Evolutionary conservation across 1,139 yeast species (phyloP).

Genomic region (Ogataea hybrid): DNA sequence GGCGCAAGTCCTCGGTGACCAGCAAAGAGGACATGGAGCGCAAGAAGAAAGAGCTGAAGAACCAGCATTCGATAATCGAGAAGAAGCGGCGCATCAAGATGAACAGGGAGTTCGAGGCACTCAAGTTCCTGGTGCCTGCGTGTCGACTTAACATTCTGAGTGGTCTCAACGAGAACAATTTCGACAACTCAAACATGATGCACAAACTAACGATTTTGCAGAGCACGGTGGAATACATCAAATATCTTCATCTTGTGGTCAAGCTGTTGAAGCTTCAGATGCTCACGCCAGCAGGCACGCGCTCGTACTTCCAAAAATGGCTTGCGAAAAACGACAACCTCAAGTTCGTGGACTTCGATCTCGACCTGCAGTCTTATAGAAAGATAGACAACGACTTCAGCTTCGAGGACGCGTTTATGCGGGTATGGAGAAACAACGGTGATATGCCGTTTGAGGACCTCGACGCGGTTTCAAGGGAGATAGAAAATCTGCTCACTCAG

Average conservation of each 20-base stretch:
- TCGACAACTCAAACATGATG: slow-evolving; percentile 40
- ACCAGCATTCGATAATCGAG: slow-evolving; percentile 76
- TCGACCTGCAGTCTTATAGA: slow-evolving; percentile 58
- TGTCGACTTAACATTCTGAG: slow-evolving; percentile 50
- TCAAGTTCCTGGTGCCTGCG: slow-evolving; percentile 76
- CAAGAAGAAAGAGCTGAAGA: slow-evolving; percentile 53
- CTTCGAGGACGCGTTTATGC: slow-evolving; percentile 39
- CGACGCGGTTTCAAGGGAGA: slow-evolving; percentile 28
- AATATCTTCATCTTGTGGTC: slow-evolving; percentile 62
- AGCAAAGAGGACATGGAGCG: slow-evolving; percentile 55
- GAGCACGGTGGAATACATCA: slow-evolving; percentile 77
- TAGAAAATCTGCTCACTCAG: slow-evolving; percentile 9
- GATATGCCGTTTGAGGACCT: slow-evolving; percentile 19
- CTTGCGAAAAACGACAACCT: slow-evolving; percentile 38
- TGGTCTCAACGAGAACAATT: slow-evolving; percentile 29
- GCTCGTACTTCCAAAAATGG: slow-evolving; percentile 24
- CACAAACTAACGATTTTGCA: slow-evolving; percentile 78
- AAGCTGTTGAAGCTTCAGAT: slow-evolving; percentile 38
- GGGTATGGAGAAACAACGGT: slow-evolving; percentile 31
- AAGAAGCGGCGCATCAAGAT: slow-evolving; percentile 75
- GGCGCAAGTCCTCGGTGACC: slow-evolving; percentile 39
- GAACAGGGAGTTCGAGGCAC: slow-evolving; percentile 80
- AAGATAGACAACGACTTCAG: slow-evolving; percentile 55
- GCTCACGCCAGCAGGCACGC: slow-evolving; percentile 25
- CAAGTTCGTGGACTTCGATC: slow-evolving; percentile 48